Base-by-base conservation (phyloP, 129 eudicot species). In the Arctium minus region DNA sequence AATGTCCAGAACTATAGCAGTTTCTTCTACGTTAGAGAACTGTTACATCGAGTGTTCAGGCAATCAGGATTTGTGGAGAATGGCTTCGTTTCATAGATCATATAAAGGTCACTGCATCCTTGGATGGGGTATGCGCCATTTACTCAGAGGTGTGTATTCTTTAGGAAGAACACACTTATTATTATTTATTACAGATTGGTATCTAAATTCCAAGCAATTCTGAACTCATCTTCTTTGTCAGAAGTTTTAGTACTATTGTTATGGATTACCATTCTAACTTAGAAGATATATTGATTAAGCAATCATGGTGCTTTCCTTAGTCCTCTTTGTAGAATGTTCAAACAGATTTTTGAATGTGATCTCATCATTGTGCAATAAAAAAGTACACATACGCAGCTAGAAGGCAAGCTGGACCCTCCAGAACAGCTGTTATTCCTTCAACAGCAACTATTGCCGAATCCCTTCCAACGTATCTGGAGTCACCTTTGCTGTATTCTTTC, bases 401-500 rank as follows among this genome's bases (percentile, higher is more conserved):
- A 83, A 95, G 85, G 87, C 90, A 93, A 73, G 94, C 97, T 2
- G 98, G 98, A 46, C 98, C 98, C 86, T 87, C 96, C 3, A 92
- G 62, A 73, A 92, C 97, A 73, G 89, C 92, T 9, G 98, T 95
- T 12, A 95, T 77, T 77, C 93, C 97, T 90, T 95, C 99, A 78
- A 95, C 88, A 37, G 97, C 78, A 72, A 95, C 83, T 37, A 93
- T 83, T 36, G 82, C 93, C 39, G 97, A 84, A 83, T 93, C 94
- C 71, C 97, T 82, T 46, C 80, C 94, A 44, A 83, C 97, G 40
- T 92, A 95, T 87, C 99, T 87, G 76, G 97, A 93, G 82, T 95
- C 99, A 77, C 99, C 99, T 88, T 91, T 95, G 91, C 99, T 93
- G 87, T 95, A 95, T 81, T 95, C 99, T 88, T 95, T 95, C 99